These are phyloP conservation scores for Artemisia tridentata DNA, from an alignment of 129 eudicot species.

Conservation along the genomic window DNA sequence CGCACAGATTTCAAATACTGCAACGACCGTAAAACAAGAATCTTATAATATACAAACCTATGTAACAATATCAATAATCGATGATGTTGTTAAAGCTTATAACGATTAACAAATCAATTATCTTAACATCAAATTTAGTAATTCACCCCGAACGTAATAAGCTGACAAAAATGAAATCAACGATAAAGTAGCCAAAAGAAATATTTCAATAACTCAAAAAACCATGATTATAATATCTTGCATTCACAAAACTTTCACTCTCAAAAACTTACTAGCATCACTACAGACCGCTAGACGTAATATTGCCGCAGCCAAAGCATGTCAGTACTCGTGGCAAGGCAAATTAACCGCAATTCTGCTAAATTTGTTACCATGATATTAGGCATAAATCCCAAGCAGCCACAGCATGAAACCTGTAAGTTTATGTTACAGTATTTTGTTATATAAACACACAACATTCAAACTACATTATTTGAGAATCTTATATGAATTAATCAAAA, in stretches of 20 bases:
- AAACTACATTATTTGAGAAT: not conserved
- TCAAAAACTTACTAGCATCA: conserved; percentile 18
- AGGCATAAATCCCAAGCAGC: conserved; percentile 20
- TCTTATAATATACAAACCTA: not conserved
- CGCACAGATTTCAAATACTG: not conserved
- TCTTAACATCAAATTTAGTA: not conserved
- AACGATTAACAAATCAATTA: not conserved
- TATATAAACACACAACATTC: not conserved
- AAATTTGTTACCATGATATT: conserved; percentile 12
- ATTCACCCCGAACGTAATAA: not conserved
- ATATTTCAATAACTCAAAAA: conserved; percentile 7
- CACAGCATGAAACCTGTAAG: conserved; percentile 25
- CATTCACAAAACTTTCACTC: conserved; percentile 11
- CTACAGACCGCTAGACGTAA: not conserved
- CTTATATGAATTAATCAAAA: not conserved
- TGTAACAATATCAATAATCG: not conserved
- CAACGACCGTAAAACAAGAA: not conserved
- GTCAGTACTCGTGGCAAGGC: not conserved
- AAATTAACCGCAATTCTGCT: conserved; percentile 12
- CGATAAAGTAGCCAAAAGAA: not conserved
- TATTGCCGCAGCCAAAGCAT: conserved; percentile 17
- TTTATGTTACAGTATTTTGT: not conserved
- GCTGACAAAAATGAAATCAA: no score
- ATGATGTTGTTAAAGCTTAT: not conserved
- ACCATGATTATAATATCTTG: conserved; percentile 20